Conservation (phyloP, 768 basidiomycete genomes). For the Tubosaeta brunneosetosa region DNA sequence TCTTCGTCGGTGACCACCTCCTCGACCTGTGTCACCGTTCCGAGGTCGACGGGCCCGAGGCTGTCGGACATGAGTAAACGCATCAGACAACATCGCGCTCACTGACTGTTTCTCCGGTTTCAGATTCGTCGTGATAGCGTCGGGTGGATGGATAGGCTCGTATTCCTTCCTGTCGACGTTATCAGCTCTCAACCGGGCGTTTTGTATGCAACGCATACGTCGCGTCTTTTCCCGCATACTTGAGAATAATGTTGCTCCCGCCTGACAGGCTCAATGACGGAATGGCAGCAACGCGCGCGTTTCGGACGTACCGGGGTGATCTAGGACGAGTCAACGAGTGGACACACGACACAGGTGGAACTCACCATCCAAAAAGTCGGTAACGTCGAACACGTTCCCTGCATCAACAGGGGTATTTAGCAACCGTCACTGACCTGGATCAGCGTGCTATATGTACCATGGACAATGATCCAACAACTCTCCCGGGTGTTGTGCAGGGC, state of each 20-base stretch:
- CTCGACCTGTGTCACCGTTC: conserved; percentile 59
- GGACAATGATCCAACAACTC: conserved; percentile 81
- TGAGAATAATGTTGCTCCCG: conserved; percentile 79
- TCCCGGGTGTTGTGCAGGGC: conserved; percentile 54
- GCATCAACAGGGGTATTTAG: neutral
- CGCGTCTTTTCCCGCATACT: conserved; percentile 87
- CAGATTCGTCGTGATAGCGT: conserved; percentile 70
- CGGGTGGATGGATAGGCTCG: conserved; percentile 86
- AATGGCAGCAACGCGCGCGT: neutral
- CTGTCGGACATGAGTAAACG: conserved; percentile 28
- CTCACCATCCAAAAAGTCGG: conserved; percentile 69
- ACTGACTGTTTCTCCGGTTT: conserved; percentile 81
- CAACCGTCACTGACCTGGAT: neutral
- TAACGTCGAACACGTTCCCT: conserved; percentile 78
- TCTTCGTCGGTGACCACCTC: conserved; percentile 67
- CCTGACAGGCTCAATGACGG: conserved; percentile 36
- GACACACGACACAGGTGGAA: neutral
- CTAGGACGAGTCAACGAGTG: conserved; percentile 26
- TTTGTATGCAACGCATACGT: conserved; percentile 49
- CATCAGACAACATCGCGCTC: neutral
- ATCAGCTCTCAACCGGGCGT: neutral
- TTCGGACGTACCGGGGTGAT: conserved; percentile 55
- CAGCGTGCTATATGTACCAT: conserved; percentile 40
- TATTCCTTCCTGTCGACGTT: conserved; percentile 56
- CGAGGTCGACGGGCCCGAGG: conserved; percentile 67